These are phyloP conservation scores for Blastobotrys aristatus DNA, from an alignment of 1,139 yeast species.

Conservation along the genomic window DNA sequence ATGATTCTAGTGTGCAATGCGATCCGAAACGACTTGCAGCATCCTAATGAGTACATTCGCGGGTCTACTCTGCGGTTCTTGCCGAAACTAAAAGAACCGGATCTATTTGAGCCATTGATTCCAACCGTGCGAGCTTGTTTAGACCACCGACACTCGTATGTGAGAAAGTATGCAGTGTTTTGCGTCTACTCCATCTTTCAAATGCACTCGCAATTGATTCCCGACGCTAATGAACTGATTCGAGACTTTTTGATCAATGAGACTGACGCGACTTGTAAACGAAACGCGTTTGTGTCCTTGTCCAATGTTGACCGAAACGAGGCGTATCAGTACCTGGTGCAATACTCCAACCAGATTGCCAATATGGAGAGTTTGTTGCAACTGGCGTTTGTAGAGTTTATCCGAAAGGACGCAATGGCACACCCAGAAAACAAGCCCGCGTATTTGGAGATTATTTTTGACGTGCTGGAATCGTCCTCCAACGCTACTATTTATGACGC, in stretches of 20 bases:
- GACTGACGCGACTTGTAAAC: slow-evolving; percentile 87
- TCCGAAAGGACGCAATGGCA: slow-evolving; percentile 69
- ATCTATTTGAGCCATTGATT: slow-evolving; percentile 88
- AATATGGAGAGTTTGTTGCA: slow-evolving; percentile 82
- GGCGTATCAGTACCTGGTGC: slow-evolving; percentile 77
- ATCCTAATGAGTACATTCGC: slow-evolving; percentile 94
- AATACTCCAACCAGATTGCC: slow-evolving; percentile 56
- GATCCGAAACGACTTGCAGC: slow-evolving; percentile 93
- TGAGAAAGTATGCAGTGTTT: slow-evolving; percentile 93
- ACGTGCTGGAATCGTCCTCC: slow-evolving; percentile 64
- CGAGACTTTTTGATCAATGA: slow-evolving; percentile 71
- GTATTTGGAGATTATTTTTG: slow-evolving; percentile 68
- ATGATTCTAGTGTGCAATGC: slow-evolving; percentile 99
- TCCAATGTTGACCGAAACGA: slow-evolving; percentile 79
- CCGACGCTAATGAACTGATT: slow-evolving; percentile 89
- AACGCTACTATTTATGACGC: slow-evolving; percentile 89
- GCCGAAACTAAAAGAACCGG: slow-evolving; percentile 87
- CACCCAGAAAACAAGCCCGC: slow-evolving; percentile 62
- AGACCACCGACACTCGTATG: slow-evolving; percentile 96
- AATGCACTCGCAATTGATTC: slow-evolving; percentile 72
- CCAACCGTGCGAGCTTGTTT: slow-evolving; percentile 89
- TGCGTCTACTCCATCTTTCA: slow-evolving; percentile 79
- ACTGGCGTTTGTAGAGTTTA: slow-evolving; percentile 85
- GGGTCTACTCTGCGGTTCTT: slow-evolving; percentile 92
- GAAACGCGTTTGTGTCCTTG: slow-evolving; percentile 91